Evolutionary conservation across 768 basidiomycete genomes (phyloP), one percentile per base, ranked within the genome.

Genomic region (Termitomyces sp.): DNA sequence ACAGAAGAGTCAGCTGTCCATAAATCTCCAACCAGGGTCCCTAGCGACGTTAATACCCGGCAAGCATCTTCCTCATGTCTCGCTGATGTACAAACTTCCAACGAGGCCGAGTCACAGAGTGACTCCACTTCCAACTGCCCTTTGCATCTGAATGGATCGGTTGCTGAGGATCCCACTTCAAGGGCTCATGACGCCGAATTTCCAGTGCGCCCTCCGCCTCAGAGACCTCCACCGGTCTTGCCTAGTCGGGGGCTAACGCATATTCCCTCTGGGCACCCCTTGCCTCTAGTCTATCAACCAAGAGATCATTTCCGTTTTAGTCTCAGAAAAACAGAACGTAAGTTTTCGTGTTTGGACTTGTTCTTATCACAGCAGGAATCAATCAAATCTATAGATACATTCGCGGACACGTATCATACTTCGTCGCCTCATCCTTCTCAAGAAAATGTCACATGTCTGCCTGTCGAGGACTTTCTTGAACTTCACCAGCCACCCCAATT

Each of bases 311-410:
- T 30, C 10, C 43, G 45, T 11, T 56, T 56, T 28, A 28, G 26
- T n/a, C 41, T 11, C 18, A 14, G 6, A 8, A 57, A 16, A 52
- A 57, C 56, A 18, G 56, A 57, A 36, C 50, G 56, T 57, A 38
- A 44, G 56, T 20, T 20, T 5, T 7, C 9, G 14, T 35, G 7
- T 26, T 35, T 16, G 3, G 18, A 18, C 5, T 20, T 14, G 22
- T 24, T 11, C 10, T 20, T 20, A 5, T 4, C 22, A 9, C 35
- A 9, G 40, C 5, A 22, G 28, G 30, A 7, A 9, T 30, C 6
- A 57, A 10, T 10, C 0, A 11, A 6, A 35, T 30, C 22, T 22
- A 9, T 52, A 57, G 56, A 57, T n/a, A 57, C 50, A 9, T 57
- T 57, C 24, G 24, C 43, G 18, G 40, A 57, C 24, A 57, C 50